Base-by-base conservation (phyloP, 805 yeast species). In the Yarrowia sp. region DNA sequence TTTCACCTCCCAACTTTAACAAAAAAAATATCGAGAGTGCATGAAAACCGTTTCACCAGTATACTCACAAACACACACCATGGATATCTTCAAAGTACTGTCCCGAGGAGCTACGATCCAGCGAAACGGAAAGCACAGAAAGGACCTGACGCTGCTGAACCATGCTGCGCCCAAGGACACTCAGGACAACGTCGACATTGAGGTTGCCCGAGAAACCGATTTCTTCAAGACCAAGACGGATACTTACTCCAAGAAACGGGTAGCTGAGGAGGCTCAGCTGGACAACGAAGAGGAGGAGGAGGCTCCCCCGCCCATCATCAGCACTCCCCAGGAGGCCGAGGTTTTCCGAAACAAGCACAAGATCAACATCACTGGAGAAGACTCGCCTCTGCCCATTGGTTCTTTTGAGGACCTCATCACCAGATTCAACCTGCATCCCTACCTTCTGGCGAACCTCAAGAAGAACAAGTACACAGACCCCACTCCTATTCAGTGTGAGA, bases 401-500 rank as follows among this genome's bases (percentile, higher is more conserved):
- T 86, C 96, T 1, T 94, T 94, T 72, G 86, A 86, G 66, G 97
- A 93, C 71, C 77, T 94, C 62, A 79, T 82, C 2, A 73, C 82
- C 1, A 78, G 97, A 62, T 91, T 86, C 73, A 77, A 83, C 42
- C 74, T 94, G 32, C 85, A 87, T 69, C 78, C 77, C 64, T 75
- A 74, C 62, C 74, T 90, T 29, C 73, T 87, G 33, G 73, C 78
- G 25, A 92, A 91, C 69, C 75, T 93, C 64, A 77, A 85, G 19
- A 81, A 82, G 10, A 81, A 86, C 47, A 87, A 84, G 59, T 92
- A 92, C 70, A 81, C 84, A 0, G 88, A 85, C 65, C 98, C 99
- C 6, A 93, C 99, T 0, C 86, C 97, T 3, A 89, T 94, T 68
- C 99, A 94, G 75, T 82, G 90, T 65, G 97, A 94, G 73, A 84